Evolutionary conservation across 805 yeast species (phyloP), one percentile per base, ranked within the genome.

Genomic region (Yamadazyma laniorum): DNA sequence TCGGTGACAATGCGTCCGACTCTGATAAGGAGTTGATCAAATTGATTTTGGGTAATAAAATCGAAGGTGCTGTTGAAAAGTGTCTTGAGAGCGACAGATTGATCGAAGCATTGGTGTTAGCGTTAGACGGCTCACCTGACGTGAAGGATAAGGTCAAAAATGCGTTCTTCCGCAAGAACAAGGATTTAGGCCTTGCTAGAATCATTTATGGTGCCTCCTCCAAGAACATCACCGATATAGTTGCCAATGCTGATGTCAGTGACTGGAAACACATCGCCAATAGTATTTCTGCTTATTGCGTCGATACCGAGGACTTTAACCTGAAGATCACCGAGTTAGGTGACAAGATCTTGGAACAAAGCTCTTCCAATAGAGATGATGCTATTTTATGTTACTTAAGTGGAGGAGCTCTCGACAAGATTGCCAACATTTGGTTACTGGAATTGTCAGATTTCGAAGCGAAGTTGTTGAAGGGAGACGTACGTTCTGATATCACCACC

Each of bases 231-330:
- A 63, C 68, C 21, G 98, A 91, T 57, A 58, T 93, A 44, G 93
- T 89, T 21, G 72, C 75, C 32, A 82, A 90, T 55, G 84, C 85
- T 21, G 84, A 85, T 53, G 79, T 90, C 27, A 52, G 71, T 3
- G 80, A 85, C 48, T 93, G 99, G 99, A 83, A 79, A 50, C 82
- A 80, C 29, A 79, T 85, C 49, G 86, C 89, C n/a, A 68, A 75
- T 29, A 74, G 88, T 12, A 75, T 90, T 39, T 58, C 79, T 37
- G 74, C 86, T 2, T 83, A 75, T 51, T 58, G 74, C 29, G 47
- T 63, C 14, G 74, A 74, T 45, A 62, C 63, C 3, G 63, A 62
- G 2, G 70, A 71, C 28, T 84, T 76, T 59, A 76, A 75, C 48
- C 50, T 62, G 6, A 72, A 81, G 45, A 74, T 85, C 44, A 64